Evolutionary conservation across 768 basidiomycete species (phyloP).

Genomic region (Psilocybe azurescens): DNA sequence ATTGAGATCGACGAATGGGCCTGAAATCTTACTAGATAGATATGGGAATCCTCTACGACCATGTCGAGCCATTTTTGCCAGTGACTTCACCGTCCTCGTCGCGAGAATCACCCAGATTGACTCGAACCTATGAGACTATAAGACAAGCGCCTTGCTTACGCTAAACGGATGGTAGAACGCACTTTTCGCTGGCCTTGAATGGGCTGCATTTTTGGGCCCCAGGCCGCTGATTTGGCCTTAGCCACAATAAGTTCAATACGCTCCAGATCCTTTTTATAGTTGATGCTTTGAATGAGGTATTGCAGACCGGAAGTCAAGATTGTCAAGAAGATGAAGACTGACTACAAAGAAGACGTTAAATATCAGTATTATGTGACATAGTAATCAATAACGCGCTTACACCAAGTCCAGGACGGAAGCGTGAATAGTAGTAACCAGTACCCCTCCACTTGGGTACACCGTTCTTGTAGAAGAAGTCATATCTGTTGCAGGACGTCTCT

Average conservation of each 20-base stretch:
- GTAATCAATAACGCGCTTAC: constrained; percentile 41
- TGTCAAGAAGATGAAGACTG: constrained; percentile 78
- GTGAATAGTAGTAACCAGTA: constrained; percentile 94
- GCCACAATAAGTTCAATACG: constrained; percentile 66
- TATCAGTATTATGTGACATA: constrained; percentile 12
- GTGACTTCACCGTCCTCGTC: constrained; percentile 63
- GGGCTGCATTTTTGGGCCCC: constrained; percentile 80
- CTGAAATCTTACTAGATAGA: constrained; percentile 69
- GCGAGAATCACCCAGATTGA: constrained; percentile 63
- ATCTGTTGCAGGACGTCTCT: constrained; percentile 46
- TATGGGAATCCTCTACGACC: constrained; percentile 77
- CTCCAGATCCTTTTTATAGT: constrained; percentile 72
- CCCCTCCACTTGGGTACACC: constrained; percentile 98
- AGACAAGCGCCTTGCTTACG: constrained; percentile 5
- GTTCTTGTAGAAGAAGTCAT: constrained; percentile 96
- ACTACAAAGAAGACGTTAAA: constrained; percentile 42
- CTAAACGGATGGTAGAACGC: constrained; percentile 13
- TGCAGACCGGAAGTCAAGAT: constrained; percentile 83
- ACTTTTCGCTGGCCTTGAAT: constrained; percentile 74
- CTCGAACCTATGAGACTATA: constrained; percentile 58
- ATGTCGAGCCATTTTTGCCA: constrained; percentile 70
- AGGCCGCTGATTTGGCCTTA: constrained; percentile 76
- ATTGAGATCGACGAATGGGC: neutral
- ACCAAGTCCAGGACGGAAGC: constrained; percentile 92
- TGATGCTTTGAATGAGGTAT: constrained; percentile 78